phyloP scores from a whole-genome alignment of 176 grass and related monocot genomes.

The Hordeum marinum region DNA sequence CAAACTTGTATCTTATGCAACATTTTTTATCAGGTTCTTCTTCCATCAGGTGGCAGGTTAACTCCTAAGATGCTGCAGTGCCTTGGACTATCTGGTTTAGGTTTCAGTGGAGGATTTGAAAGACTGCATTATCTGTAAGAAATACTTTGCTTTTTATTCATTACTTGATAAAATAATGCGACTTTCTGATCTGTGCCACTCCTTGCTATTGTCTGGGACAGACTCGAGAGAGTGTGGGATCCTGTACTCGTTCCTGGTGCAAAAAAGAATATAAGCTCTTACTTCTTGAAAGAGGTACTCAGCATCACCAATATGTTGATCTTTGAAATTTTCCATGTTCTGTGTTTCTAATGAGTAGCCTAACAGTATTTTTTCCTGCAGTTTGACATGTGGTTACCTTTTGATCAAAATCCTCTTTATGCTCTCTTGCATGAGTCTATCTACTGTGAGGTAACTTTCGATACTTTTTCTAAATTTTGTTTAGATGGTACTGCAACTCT shows the following conservation, averaged over 20 bases:
- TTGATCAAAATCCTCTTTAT: constrained; percentile 84
- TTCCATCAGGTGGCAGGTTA: constrained; percentile 85
- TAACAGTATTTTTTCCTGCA: constrained; percentile 33
- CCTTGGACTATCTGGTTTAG: constrained; percentile 79
- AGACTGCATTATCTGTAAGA: constrained; percentile 84
- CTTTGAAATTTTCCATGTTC: neutral
- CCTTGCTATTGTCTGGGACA: constrained; percentile 27
- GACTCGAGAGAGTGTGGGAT: constrained; percentile 97
- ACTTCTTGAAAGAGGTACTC: constrained; percentile 85
- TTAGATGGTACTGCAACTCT: neutral
- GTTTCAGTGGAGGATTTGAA: constrained; percentile 88
- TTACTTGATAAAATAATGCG: neutral
- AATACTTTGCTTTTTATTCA: constrained; percentile 16
- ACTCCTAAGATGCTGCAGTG: constrained; percentile 86
- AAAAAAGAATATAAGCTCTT: constrained; percentile 74
- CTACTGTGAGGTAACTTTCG: constrained; percentile 68
- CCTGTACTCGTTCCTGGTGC: constrained; percentile 73
- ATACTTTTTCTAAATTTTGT: neutral
- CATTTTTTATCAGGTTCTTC: constrained; percentile 49
- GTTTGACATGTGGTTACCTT: constrained; percentile 85
- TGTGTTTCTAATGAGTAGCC: no score
- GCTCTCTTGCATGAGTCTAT: constrained; percentile 87
- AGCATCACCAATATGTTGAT: neutral
- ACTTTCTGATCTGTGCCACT: neutral
- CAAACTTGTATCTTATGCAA: constrained; percentile 10